Evolutionary conservation across 2,329 filamentous ascomycete species (phyloP).

Genomic region (Paracamarosporium sp.): DNA sequence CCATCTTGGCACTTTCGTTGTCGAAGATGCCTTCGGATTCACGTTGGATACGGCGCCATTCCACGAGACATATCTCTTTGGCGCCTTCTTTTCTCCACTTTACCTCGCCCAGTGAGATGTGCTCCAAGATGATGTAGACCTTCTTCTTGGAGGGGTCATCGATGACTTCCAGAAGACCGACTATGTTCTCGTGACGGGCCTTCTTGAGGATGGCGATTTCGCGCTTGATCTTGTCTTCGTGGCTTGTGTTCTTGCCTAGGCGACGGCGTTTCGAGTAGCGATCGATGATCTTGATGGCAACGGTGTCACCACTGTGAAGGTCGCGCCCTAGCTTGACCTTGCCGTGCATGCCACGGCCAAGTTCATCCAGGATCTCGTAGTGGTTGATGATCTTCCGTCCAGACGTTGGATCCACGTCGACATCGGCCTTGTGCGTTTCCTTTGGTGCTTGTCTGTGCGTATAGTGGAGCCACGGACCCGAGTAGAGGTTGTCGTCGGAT

Average conservation of each 20-base stretch:
- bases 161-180: constrained; percentile 94
- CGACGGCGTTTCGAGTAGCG: constrained; percentile 92
- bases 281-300: constrained; percentile 98
- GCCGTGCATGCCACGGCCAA: constrained; percentile 93
- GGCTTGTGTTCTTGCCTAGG: constrained; percentile 75
- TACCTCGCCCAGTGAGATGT: constrained; percentile 92
- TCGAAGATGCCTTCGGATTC: constrained; percentile 62
- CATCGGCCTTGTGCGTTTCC: constrained; percentile 84
- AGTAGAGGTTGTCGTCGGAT: constrained; percentile 50
- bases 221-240: constrained; percentile 84
- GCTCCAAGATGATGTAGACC: constrained; percentile 97
- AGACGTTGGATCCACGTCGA: constrained; percentile 86
- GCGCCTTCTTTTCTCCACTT: constrained; percentile 90
- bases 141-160: constrained; percentile 96
- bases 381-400: constrained; percentile 97
- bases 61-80: constrained; percentile 81
- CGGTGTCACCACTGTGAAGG: constrained; percentile 74
- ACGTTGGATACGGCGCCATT: constrained; percentile 79
- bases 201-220: constrained; percentile 99
- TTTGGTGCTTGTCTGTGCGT: constrained; percentile 58
- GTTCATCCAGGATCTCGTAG: constrained; percentile 95
- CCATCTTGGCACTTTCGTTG: constrained; percentile 49
- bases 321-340: constrained; percentile 96
- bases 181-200: constrained; percentile 95
- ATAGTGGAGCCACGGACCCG: constrained; percentile 58